phyloP scores from a whole-genome alignment of 495 filamentous ascomycete genomes.

The Penicillium paxilli region DNA sequence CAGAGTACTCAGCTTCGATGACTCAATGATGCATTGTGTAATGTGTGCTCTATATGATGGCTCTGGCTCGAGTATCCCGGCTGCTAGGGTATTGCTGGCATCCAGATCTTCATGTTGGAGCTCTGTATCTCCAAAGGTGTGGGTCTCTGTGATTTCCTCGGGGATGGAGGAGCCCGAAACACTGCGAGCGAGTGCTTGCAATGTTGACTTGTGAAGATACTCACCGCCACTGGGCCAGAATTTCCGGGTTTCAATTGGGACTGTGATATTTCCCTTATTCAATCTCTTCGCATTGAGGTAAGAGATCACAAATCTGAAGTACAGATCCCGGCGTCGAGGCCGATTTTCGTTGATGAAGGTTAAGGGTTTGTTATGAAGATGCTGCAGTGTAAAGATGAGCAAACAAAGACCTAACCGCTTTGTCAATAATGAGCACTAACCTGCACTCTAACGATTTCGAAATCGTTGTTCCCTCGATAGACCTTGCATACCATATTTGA shows the following conservation, averaged over 20 bases:
- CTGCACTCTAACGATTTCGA: too few relatives aligned
- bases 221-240: conserved; percentile 17
- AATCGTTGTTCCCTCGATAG: neutral
- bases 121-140: conserved; percentile 56
- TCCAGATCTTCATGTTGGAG: conserved; percentile 31
- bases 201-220: conserved; percentile 15
- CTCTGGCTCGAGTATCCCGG: too few relatives aligned
- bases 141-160: conserved; percentile 78
- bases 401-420: too few relatives aligned
- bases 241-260: conserved; percentile 7
- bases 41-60: too few relatives aligned
- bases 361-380: conserved; percentile 10
- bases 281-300: conserved; percentile 12
- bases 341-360: conserved; percentile 12
- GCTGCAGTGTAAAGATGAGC: too few relatives aligned
- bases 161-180: conserved; percentile 18
- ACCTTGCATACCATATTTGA: conserved; percentile 5
- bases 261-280: neutral
- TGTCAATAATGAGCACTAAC: too few relatives aligned
- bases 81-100: too few relatives aligned
- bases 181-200: conserved; percentile 15
- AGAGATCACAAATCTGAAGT: conserved; percentile 19
- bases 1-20: too few relatives aligned
- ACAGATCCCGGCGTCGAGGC: conserved; percentile 17
- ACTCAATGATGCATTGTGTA: too few relatives aligned